These are phyloP conservation scores for Jamesozyma gamospora DNA, from an alignment of 805 yeast genomes.

Conservation along the genomic window DNA sequence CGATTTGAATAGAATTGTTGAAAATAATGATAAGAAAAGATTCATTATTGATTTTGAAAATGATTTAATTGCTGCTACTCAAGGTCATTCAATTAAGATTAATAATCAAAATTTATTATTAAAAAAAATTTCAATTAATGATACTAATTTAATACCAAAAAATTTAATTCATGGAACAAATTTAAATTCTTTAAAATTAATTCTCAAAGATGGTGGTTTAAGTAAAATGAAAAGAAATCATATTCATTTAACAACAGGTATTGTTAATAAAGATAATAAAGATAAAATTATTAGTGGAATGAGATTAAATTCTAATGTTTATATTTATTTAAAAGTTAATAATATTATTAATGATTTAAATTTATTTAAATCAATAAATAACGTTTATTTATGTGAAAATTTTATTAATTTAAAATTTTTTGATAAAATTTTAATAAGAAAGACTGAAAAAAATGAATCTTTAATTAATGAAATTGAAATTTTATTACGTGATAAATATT, in stretches of 20 bases:
- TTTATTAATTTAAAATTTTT: conserved; percentile 27
- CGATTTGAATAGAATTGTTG: conserved; percentile 55
- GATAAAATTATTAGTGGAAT: conserved; percentile 63
- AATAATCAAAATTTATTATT: conserved; percentile 35
- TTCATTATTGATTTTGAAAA: conserved; percentile 38
- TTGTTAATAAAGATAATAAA: conserved; percentile 32
- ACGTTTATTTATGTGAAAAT: conserved; percentile 64
- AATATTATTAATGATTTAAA: conserved; percentile 30
- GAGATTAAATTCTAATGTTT: conserved; percentile 43
- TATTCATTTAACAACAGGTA: conserved; percentile 69
- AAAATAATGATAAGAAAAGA: conserved; percentile 58
- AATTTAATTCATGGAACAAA: conserved; percentile 76
- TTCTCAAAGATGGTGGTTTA: conserved; percentile 47
- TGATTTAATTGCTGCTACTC: conserved; percentile 69
- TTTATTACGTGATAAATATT: conserved; percentile 2
- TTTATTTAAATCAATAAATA: conserved; percentile 59
- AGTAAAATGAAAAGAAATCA: conserved; percentile 69
- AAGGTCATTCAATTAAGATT: conserved; percentile 72
- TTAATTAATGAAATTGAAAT: background rate
- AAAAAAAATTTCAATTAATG: conserved; percentile 27
- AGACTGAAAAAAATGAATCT: background rate
- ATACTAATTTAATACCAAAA: conserved; percentile 35
- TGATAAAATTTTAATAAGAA: conserved; percentile 16
- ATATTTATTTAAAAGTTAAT: conserved; percentile 52
- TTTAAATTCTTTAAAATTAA: conserved; percentile 35